Conservation (phyloP, 169 alveolate species). For the Plasmodium berghei region DNA sequence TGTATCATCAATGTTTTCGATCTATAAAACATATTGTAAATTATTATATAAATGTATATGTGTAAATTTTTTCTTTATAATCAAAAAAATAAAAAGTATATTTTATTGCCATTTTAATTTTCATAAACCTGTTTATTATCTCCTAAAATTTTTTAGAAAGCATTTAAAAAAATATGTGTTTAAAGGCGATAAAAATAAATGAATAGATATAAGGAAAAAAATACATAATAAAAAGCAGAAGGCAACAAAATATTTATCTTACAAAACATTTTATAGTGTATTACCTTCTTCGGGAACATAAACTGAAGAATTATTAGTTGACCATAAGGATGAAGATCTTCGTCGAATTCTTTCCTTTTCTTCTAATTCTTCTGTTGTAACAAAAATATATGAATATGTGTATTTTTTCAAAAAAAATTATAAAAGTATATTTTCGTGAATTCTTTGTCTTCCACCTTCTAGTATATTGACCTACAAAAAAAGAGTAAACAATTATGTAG, state of each 20-base stretch:
- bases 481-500: neutral
- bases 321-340: slow-evolving; percentile 65
- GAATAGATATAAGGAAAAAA: slow-evolving; percentile 14
- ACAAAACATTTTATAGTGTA: neutral
- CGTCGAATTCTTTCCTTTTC: slow-evolving; percentile 46
- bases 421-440: neutral
- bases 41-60: neutral
- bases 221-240: neutral
- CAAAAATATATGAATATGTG: neutral
- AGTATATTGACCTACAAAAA: slow-evolving; percentile 34
- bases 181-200: neutral
- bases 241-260: neutral
- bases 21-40: neutral
- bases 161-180: neutral
- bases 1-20: slow-evolving; percentile 14
- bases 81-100: too few species aligned
- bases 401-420: neutral
- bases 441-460: slow-evolving; percentile 15
- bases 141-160: slow-evolving; percentile 5
- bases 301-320: slow-evolving; percentile 31
- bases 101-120: neutral
- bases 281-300: slow-evolving; percentile 29
- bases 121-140: slow-evolving; percentile 27
- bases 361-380: slow-evolving; percentile 42
- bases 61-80: neutral